These are phyloP conservation scores for Collariella sp. DNA, from an alignment of 495 filamentous ascomycete species.

Conservation along the genomic window DNA sequence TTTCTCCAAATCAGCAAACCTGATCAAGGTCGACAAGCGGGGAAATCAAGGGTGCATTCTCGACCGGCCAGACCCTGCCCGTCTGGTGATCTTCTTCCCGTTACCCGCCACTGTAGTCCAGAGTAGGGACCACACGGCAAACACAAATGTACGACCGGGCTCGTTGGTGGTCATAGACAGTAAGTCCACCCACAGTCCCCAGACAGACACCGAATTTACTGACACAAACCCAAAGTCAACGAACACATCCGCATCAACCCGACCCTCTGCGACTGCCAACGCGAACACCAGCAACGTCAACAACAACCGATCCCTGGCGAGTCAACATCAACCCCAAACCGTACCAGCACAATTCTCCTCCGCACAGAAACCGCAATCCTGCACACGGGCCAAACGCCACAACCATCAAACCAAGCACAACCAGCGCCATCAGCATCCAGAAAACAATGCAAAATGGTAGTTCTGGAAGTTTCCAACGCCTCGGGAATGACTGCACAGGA, in stretches of 20 bases:
- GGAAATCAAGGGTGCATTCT: constrained; percentile 8
- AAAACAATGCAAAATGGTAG: constrained; percentile 1
- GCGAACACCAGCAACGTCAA: neutral
- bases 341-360: neutral
- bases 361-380: neutral
- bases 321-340: neutral
- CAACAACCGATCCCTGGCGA: neutral
- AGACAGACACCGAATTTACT: neutral
- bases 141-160: neutral
- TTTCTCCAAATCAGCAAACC: neutral
- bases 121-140: neutral
- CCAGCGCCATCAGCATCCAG: too few species aligned
- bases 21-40: constrained; percentile 3
- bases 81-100: constrained; percentile 4
- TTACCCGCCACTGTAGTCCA: neutral
- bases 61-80: constrained; percentile 4
- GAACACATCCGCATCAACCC: constrained; percentile 8
- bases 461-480: neutral
- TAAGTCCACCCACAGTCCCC: neutral
- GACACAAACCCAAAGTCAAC: neutral
- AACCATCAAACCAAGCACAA: neutral
- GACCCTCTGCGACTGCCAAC: constrained; percentile 5
- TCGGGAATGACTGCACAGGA: neutral
- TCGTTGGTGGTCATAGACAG: constrained; percentile 6
- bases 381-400: neutral